Evolutionary conservation across 2,329 filamentous ascomycete species (phyloP).

Genomic region (Talaromyces marneffei): DNA sequence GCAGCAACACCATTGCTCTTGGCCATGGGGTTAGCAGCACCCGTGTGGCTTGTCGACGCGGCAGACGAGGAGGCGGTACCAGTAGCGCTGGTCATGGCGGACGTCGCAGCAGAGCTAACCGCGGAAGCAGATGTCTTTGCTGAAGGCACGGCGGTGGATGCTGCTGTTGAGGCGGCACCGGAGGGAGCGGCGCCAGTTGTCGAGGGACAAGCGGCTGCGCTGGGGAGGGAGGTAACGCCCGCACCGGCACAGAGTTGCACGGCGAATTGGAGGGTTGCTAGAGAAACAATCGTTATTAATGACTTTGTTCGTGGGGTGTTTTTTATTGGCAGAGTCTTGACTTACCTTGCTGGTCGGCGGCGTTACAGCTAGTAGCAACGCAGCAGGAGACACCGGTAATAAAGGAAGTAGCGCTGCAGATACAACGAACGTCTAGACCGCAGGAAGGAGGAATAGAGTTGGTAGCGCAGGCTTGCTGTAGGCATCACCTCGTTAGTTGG

Average conservation of each 20-base stretch:
- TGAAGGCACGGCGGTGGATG: constrained; percentile 12
- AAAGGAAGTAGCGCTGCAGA: constrained; percentile 45
- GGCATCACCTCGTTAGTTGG: constrained; percentile 6
- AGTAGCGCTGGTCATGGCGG: constrained; percentile 10
- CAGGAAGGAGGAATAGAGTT: constrained; percentile 37
- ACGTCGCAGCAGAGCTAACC: constrained; percentile 4
- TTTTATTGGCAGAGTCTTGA: neutral
- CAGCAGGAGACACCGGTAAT: constrained; percentile 47
- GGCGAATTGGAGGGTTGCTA: constrained; percentile 33
- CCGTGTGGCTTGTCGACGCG: constrained; percentile 19
- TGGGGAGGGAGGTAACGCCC: constrained; percentile 33
- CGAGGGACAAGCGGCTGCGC: constrained; percentile 24
- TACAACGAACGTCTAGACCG: constrained; percentile 43
- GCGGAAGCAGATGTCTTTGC: neutral
- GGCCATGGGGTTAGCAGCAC: constrained; percentile 18
- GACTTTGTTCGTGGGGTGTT: neutral
- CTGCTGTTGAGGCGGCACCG: neutral
- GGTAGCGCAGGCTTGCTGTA: constrained; percentile 37
- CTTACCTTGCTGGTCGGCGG: constrained; percentile 38
- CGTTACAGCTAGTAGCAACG: constrained; percentile 39
- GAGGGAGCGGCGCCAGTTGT: constrained; percentile 6
- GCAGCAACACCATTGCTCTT: constrained; percentile 23
- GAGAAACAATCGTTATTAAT: neutral
- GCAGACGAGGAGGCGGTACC: constrained; percentile 20
- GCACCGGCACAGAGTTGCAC: constrained; percentile 34